These are phyloP conservation scores for Neurospora africana DNA, from an alignment of 495 filamentous ascomycete genomes.

Conservation along the genomic window DNA sequence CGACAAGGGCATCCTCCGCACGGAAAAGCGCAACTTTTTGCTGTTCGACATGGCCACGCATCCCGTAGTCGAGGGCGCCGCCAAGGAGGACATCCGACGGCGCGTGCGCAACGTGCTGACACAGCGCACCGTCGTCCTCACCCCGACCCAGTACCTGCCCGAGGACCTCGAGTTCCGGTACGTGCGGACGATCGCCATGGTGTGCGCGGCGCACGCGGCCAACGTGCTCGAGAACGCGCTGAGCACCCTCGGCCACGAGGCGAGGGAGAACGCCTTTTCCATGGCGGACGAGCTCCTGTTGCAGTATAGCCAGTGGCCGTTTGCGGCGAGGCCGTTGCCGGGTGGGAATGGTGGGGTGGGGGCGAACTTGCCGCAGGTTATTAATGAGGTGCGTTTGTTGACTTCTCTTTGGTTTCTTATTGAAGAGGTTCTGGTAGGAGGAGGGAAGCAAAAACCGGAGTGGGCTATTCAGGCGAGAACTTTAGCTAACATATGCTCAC, in stretches of 20 bases:
- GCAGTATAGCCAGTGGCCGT: constrained; percentile 96
- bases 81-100: constrained; percentile 91
- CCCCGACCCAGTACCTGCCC: constrained; percentile 72
- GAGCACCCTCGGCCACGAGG: constrained; percentile 83
- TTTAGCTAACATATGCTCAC: background rate
- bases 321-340: constrained; percentile 60
- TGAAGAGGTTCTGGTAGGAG: background rate
- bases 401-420: background rate
- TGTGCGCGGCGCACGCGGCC: constrained; percentile 94
- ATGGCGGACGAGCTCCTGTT: constrained; percentile 93
- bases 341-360: constrained; percentile 59
- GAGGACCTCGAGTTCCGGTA: constrained; percentile 91
- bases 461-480: background rate
- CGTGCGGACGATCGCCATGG: constrained; percentile 84
- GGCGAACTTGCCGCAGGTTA: constrained; percentile 85
- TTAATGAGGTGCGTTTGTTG: constrained; percentile 48
- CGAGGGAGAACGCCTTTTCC: constrained; percentile 84
- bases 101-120: constrained; percentile 89
- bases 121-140: constrained; percentile 84
- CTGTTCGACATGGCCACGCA: constrained; percentile 99
- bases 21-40: constrained; percentile 97
- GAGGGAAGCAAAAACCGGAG: background rate
- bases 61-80: constrained; percentile 92
- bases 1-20: constrained; percentile 95
- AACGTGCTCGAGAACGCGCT: constrained; percentile 98